phyloP scores from a whole-genome alignment of 306 rosid species.

The Dicorynia guianensis region DNA sequence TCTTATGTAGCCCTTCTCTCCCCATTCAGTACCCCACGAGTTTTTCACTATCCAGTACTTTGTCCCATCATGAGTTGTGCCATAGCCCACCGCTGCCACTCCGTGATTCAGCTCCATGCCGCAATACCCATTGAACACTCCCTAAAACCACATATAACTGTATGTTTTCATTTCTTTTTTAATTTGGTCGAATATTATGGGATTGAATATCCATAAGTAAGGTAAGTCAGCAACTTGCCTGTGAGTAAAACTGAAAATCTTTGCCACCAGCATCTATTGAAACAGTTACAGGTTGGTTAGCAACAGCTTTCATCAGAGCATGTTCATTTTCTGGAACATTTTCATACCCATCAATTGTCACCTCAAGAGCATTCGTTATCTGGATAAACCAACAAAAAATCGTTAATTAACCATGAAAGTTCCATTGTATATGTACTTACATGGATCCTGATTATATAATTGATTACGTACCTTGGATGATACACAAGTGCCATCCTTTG shows the following conservation, averaged over 20 bases:
- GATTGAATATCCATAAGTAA: background rate
- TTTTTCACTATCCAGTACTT: constrained; percentile 49
- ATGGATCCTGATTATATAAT: too few species aligned
- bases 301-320: constrained; percentile 63
- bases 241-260: constrained; percentile 62
- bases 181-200: too few species aligned
- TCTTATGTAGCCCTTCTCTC: constrained; percentile 43
- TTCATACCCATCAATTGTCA: constrained; percentile 59
- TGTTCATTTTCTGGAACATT: constrained; percentile 57
- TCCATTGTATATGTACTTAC: too few species aligned
- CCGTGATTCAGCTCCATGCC: constrained; percentile 53
- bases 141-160: constrained; percentile 17
- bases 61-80: constrained; percentile 35
- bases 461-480: constrained; percentile 46
- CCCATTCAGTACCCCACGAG: constrained; percentile 47
- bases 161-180: background rate
- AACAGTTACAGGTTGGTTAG: constrained; percentile 59
- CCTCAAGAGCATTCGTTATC: constrained; percentile 44
- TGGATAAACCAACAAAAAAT: constrained; percentile 18
- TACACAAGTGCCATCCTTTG: constrained; percentile 43
- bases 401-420: too few species aligned
- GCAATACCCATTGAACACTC: constrained; percentile 42
- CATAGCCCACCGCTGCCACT: constrained; percentile 31
- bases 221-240: constrained; percentile 29
- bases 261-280: constrained; percentile 62